Conservation (phyloP, 2,329 filamentous ascomycete genomes). For the Diatrype stigma region DNA sequence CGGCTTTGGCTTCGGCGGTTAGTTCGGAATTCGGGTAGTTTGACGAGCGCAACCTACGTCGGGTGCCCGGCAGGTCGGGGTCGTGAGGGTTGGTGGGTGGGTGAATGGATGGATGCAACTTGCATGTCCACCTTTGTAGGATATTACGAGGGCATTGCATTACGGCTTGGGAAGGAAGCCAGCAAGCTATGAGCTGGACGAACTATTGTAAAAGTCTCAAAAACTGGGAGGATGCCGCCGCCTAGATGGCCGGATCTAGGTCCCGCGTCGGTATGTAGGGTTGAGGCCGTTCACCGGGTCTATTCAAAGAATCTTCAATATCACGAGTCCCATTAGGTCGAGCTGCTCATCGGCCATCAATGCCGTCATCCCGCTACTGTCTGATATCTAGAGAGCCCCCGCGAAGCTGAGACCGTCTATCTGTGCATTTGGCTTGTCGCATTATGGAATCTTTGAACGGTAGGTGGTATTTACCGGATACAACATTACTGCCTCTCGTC, state of each 20-base stretch:
- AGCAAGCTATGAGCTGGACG: not conserved
- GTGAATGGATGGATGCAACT: not conserved
- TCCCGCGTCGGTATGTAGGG: not conserved
- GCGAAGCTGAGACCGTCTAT: not conserved
- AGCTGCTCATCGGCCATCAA: no score
- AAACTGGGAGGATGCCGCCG: not conserved
- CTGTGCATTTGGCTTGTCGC: not conserved
- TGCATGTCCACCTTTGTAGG: not conserved
- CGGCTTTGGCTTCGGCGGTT: conserved; percentile 41
- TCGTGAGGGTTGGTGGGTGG: no score
- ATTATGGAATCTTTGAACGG: not conserved
- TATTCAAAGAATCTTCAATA: not conserved
- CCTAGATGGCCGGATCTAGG: not conserved
- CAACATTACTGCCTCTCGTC: not conserved
- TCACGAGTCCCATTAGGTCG: not conserved
- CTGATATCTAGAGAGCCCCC: not conserved
- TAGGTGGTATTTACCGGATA: not conserved
- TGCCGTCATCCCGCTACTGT: no score
- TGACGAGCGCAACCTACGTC: not conserved
- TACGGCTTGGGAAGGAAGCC: not conserved
- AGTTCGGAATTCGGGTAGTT: not conserved
- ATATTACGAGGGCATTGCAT: not conserved
- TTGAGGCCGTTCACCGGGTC: no score
- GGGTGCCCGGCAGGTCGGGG: no score
- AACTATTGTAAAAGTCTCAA: not conserved